Percentiles rank a stretch among this genome's conserved stretches.
Conservation (phyloP, 768 basidiomycete genomes). For the Tulasnella sp. region DNA sequence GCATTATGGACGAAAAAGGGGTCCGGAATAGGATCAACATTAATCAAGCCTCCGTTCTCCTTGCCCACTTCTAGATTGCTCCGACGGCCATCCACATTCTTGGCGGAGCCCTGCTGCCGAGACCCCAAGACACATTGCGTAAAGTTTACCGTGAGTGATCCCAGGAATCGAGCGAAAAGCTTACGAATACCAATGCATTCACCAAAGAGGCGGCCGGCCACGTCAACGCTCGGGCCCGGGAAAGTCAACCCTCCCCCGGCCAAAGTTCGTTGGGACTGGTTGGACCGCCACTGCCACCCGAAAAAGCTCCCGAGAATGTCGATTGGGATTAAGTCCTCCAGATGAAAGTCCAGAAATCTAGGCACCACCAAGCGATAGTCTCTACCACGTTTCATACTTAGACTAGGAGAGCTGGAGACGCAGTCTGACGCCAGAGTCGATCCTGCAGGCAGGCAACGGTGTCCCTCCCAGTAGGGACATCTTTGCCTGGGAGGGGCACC, state of each 20-base stretch:
- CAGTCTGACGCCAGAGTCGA: too few relatives aligned
- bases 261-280: neutral
- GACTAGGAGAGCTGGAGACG: too few relatives aligned
- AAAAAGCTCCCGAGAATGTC: neutral
- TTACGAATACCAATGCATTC: too few relatives aligned
- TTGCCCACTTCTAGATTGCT: neutral
- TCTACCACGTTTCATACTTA: too few relatives aligned
- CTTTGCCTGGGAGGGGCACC: too few relatives aligned
- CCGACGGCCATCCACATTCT: neutral
- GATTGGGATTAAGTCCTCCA: neutral
- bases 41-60: neutral
- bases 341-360: neutral
- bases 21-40: neutral
- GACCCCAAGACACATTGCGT: neutral
- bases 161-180: neutral
- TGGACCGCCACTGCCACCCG: neutral
- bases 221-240: neutral
- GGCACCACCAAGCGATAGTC: neutral
- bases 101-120: neutral
- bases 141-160: neutral
- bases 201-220: neutral
- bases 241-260: neutral
- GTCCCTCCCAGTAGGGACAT: too few relatives aligned
- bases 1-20: neutral
- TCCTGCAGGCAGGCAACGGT: too few relatives aligned